Evolutionary conservation across 2,329 filamentous ascomycete species (phyloP).

Genomic region (Scytalidium sp.): DNA sequence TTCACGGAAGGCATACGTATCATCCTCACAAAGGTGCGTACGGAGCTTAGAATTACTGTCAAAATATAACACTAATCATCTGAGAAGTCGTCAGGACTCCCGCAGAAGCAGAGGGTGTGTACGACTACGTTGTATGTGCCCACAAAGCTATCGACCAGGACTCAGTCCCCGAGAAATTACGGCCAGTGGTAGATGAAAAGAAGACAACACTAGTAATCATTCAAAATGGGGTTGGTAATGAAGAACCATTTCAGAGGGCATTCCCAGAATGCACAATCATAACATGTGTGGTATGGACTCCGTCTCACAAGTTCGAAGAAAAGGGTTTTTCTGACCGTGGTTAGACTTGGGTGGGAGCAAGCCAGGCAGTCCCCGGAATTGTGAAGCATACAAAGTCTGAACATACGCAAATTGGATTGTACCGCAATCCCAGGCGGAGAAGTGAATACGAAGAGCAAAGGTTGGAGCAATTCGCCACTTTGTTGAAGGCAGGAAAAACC

Average conservation of each 20-base stretch:
- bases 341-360: constrained; percentile 51
- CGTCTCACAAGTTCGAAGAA: constrained; percentile 1
- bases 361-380: constrained; percentile 45
- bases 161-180: constrained; percentile 30
- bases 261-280: constrained; percentile 53
- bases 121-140: constrained; percentile 55
- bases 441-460: constrained; percentile 29
- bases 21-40: constrained; percentile 38
- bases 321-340: not conserved
- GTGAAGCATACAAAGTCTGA: constrained; percentile 50
- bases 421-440: constrained; percentile 33
- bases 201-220: constrained; percentile 54
- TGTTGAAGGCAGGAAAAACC: constrained; percentile 40
- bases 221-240: constrained; percentile 61
- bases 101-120: constrained; percentile 41
- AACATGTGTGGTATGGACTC: constrained; percentile 47
- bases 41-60: not conserved
- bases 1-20: constrained; percentile 53
- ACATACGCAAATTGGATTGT: constrained; percentile 53
- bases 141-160: constrained; percentile 50
- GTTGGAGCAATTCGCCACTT: constrained; percentile 36
- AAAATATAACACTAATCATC: not conserved
- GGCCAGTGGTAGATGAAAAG: constrained; percentile 31
- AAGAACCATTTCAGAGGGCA: constrained; percentile 45
- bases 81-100: constrained; percentile 41